phyloP scores from a whole-genome alignment of 1,139 yeast genomes.

The Debaryomyces nepalensis region DNA sequence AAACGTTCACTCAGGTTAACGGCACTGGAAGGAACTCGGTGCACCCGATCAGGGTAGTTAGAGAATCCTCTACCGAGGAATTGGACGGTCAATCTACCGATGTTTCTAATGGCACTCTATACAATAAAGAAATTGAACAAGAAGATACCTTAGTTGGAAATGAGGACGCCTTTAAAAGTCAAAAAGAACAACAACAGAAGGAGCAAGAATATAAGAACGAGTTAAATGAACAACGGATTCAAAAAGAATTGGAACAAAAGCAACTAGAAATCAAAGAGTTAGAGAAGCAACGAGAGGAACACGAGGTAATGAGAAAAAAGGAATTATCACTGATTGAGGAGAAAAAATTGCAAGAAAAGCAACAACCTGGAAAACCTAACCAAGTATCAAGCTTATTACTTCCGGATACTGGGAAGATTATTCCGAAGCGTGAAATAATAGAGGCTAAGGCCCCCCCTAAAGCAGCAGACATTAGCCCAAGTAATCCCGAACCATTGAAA shows the following conservation, averaged over 20 bases:
- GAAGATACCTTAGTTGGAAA: constrained; percentile 32
- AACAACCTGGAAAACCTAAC: not conserved
- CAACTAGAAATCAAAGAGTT: not conserved
- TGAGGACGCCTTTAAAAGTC: constrained; percentile 5
- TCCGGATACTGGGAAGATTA: not conserved
- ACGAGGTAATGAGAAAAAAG: not conserved
- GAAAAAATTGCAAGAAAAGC: not conserved
- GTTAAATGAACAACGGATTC: constrained; percentile 1
- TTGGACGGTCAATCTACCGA: constrained; percentile 11
- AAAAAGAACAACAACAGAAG: constrained; percentile 6
- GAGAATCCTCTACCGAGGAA: constrained; percentile 7
- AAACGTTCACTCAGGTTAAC: constrained; percentile 20
- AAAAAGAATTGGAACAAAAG: not conserved
- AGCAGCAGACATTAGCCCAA: not conserved
- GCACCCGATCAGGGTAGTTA: constrained; percentile 9
- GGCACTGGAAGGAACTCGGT: constrained; percentile 14
- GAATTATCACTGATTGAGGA: not conserved
- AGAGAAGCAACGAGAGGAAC: not conserved
- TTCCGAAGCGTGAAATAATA: not conserved
- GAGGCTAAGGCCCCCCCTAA: no score
- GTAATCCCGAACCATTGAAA: constrained; percentile 5
- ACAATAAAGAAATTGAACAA: constrained; percentile 23
- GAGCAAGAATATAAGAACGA: constrained; percentile 2
- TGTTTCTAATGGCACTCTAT: constrained; percentile 10
- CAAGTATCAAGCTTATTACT: not conserved